Base-by-base conservation (phyloP, 2,329 filamentous ascomycete species). In the Tolypocladium tundrense region DNA sequence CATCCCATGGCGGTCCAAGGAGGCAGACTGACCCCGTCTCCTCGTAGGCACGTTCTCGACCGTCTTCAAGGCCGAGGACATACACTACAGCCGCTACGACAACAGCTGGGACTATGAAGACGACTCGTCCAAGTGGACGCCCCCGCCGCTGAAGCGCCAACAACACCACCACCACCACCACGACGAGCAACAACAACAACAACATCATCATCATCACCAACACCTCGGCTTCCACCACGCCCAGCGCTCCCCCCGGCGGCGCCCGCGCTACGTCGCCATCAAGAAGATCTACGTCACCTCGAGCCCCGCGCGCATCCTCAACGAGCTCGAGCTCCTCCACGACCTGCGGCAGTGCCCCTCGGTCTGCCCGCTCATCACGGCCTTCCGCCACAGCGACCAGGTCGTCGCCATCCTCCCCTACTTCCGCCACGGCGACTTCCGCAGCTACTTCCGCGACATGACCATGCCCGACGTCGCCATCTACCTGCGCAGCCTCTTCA, bases 281-380 rank as follows among this genome's bases (percentile, higher is more conserved):
- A 99, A 99, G 77, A 99, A 99, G 77, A 99, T 99, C 65, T 99
- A 99, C 72, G 94, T 97, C 63, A 99, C 95, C 0, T 97, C 92
- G 61, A 97, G 91, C 64, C 94, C 94, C 0, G 81, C 87, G 35
- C 89, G 94, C 52, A 97, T 99, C 65, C 84, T 96, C 69, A 99
- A 99, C 75, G 94, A 99, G 73, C 85, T 99, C 21, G 93, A 97
- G 66, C 81, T 99, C 27, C 83, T 99, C 27, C 86, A 96, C 69
- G 91, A 96, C 69, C 82, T 99, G 10, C 84, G 88, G 54, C 84
- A 88, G 58, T 96, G 88, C 60, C 81, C 85, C 43, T 91, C 90
- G 2, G 92, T 99, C 33, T 97, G 94, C 65, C 93, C 94, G 40
- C 82, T 99, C 24, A 96, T 99, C 71, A 99, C 94, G 8, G 93